Evolutionary conservation across 148 eudicot species (phyloP).

Genomic region (Persicaria tinctoria): DNA sequence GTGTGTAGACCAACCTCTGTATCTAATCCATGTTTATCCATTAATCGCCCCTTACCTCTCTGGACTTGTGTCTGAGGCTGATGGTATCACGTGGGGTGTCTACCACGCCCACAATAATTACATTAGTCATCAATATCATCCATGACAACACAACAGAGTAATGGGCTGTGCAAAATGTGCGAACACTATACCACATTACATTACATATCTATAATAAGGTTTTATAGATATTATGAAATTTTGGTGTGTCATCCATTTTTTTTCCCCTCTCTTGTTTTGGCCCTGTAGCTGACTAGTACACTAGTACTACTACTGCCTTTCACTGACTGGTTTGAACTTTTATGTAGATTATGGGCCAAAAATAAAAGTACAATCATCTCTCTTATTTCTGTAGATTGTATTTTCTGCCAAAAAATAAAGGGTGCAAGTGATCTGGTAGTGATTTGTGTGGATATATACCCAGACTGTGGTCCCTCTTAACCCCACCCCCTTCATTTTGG

Average conservation of each 20-base stretch:
- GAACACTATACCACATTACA: neutral
- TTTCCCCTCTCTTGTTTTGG: neutral
- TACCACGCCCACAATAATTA: neutral
- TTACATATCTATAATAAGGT: neutral
- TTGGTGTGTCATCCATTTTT: neutral
- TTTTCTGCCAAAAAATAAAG: neutral
- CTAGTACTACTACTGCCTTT: conserved; percentile 7
- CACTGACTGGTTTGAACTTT: conserved; percentile 5
- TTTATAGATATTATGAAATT: neutral
- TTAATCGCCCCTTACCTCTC: neutral
- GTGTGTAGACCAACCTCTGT: neutral
- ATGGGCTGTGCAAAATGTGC: conserved; percentile 4
- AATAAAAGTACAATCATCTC: conserved; percentile 4
- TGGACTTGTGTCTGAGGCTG: conserved; percentile 5
- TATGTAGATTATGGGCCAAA: conserved; percentile 9
- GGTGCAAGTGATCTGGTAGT: neutral
- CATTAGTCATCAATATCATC: neutral
- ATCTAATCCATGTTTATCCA: neutral
- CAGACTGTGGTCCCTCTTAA: conserved; percentile 7
- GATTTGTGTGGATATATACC: neutral
- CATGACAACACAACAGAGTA: conserved; percentile 5
- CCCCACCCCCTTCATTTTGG: neutral
- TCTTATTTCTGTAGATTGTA: neutral
- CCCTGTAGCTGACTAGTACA: neutral
- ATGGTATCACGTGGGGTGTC: conserved; percentile 6